Base-by-base conservation (phyloP, 805 yeast species). In the Priceomyces melissophilus region DNA sequence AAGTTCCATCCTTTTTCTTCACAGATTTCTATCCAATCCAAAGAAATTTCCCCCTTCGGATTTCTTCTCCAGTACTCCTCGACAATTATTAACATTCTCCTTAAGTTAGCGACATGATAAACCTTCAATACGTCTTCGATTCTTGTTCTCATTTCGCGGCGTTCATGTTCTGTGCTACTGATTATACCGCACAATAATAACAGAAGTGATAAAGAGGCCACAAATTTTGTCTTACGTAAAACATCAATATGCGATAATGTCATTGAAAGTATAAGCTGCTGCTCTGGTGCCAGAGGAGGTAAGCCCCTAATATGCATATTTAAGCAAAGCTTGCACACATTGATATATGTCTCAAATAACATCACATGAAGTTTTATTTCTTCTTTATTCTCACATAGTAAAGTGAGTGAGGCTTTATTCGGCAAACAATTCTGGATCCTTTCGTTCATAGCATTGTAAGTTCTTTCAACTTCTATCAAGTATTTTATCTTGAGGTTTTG, bases 161-260 rank as follows among this genome's bases (percentile, higher is more conserved):
- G 13, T 12, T 29, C 32, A 12, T n/a, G 8, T 29, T 29, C 15
- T 29, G 32, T 29, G 8, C 15, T 12, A 14, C 32, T 12, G 8
- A 14, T 29, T 29, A 29, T 14, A 14, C 32, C 32, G 8, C 32
- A 29, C 13, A 29, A 12, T 29, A 29, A 29, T n/a, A 29, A 14
- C 32, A 29, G 32, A n/a, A 56, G 42, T 15, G 57, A 45, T 10
- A 55, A 42, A 16, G 53, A 42, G 1, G 49, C 43, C 14, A 44
- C 42, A 41, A 55, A 38, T 17, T 38, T 47, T 4, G 54, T 46
- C 31, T 44, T 40, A 3, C 47, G 37, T 20, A 56, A 41, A 12
- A 34, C 28, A 32, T 54, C 57, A 15, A 53, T 43, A 11, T 12
- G 30, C 10, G 43, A 41, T 9, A 52, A 30, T 4, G 39, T 33